A percentile compares a stretch with the other conserved stretches of the same genome.
phyloP scores from a whole-genome alignment of 2,329 filamentous ascomycete species.

The Fusarium bulbicola region DNA sequence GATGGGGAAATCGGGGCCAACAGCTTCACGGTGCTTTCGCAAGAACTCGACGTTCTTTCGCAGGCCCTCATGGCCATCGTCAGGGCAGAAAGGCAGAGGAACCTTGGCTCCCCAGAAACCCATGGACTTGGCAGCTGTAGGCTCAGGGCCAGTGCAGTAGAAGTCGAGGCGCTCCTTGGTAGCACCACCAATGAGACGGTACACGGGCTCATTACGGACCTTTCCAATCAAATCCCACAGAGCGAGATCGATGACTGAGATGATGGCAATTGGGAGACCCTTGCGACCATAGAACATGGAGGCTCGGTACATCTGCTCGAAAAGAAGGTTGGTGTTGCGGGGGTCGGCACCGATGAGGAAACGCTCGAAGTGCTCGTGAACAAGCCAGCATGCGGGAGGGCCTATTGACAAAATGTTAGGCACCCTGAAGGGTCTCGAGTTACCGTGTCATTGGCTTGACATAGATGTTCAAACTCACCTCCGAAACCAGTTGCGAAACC shows the following conservation, averaged over 20 bases:
- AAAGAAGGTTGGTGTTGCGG: constrained; percentile 88
- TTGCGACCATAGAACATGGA: constrained; percentile 98
- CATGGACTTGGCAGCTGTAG: constrained; percentile 80
- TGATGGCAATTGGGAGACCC: constrained; percentile 87
- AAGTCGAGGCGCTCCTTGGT: constrained; percentile 85
- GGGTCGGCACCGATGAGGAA: constrained; percentile 91
- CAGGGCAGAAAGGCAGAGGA: constrained; percentile 87
- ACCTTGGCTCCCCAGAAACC: constrained; percentile 94
- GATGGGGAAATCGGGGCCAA: constrained; percentile 90
- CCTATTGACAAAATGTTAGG: constrained; percentile 54
- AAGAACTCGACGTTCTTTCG: constrained; percentile 92
- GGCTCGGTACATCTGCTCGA: constrained; percentile 95
- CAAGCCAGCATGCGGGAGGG: constrained; percentile 92
- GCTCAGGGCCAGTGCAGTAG: constrained; percentile 93
- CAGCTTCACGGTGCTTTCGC: constrained; percentile 81
- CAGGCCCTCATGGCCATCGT: constrained; percentile 83
- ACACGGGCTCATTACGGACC: constrained; percentile 90
- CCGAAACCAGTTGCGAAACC: constrained; percentile 95
- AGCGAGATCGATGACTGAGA: constrained; percentile 92
- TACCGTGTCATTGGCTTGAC: neutral
- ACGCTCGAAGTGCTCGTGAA: constrained; percentile 91
- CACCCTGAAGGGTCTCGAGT: neutral
- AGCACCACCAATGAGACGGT: constrained; percentile 92
- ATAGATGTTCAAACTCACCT: constrained; percentile 55
- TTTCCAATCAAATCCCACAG: constrained; percentile 94